Conservation (phyloP, 345 rosid genomes). For the Arabis alpina region DNA sequence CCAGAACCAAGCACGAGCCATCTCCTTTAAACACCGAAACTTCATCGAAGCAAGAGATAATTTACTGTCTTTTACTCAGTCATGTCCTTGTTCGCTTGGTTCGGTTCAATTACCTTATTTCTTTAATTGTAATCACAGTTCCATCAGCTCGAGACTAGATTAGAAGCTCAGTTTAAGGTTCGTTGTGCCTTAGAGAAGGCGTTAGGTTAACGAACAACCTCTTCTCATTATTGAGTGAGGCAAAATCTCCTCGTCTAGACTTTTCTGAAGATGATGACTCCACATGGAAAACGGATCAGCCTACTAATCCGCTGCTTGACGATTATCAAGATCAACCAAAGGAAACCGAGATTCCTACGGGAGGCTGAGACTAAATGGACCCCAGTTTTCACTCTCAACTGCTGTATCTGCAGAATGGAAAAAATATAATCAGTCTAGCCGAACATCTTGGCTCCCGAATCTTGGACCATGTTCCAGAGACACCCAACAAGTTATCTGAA, state of each 20-base stretch:
- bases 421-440: constrained; percentile 81
- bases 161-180: constrained; percentile 77
- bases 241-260: constrained; percentile 53
- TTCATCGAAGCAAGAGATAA: constrained; percentile 87
- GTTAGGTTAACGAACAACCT: constrained; percentile 62
- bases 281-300: constrained; percentile 47
- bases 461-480: constrained; percentile 89
- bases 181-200: constrained; percentile 84
- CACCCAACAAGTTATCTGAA: constrained; percentile 93
- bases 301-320: constrained; percentile 46
- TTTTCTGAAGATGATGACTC: constrained; percentile 47
- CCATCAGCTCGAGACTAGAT: constrained; percentile 75
- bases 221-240: constrained; percentile 38
- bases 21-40: constrained; percentile 47
- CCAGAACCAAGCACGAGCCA: constrained; percentile 53
- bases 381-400: constrained; percentile 84
- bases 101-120: neutral
- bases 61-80: too few relatives aligned
- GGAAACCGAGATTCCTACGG: constrained; percentile 42
- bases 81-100: constrained; percentile 8
- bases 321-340: constrained; percentile 34
- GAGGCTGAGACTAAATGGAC: constrained; percentile 52
- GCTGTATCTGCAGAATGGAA: constrained; percentile 65
- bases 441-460: constrained; percentile 90
- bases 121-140: constrained; percentile 55